Evolutionary conservation across 768 basidiomycete genomes (phyloP).

Genomic region (Leccinum aurantiacum): DNA sequence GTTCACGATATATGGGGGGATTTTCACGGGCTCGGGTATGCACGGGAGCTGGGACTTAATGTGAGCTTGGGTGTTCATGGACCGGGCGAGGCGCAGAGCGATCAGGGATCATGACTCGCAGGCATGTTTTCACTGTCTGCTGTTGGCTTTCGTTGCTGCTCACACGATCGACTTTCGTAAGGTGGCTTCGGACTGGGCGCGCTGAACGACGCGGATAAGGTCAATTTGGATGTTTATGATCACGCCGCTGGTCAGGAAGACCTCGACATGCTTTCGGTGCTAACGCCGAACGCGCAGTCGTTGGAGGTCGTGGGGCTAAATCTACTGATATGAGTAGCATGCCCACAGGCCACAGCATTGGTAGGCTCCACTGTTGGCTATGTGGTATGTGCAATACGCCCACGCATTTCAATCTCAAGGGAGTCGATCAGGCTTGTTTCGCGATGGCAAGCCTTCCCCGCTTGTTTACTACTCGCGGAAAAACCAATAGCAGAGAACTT

Average conservation of each 20-base stretch:
- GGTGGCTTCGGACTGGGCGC: conserved; percentile 92
- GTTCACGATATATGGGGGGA: conserved; percentile 42
- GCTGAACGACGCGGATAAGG: conserved; percentile 91
- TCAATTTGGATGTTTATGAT: conserved; percentile 86
- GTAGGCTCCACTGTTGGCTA: conserved; percentile 9
- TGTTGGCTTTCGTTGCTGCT: not conserved
- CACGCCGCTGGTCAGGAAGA: conserved; percentile 35
- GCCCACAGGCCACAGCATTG: not conserved
- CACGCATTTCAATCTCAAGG: conserved; percentile 21
- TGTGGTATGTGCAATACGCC: not conserved
- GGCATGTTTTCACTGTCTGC: conserved; percentile 38
- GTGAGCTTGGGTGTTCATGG: conserved; percentile 50
- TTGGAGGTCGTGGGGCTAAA: conserved; percentile 35
- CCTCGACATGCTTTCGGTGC: conserved; percentile 66
- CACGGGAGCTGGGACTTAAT: conserved; percentile 56
- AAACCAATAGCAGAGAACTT: conserved; percentile 67
- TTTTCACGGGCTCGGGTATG: conserved; percentile 78
- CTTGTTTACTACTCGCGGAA: conserved; percentile 73
- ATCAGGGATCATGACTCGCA: conserved; percentile 54
- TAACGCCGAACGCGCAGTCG: conserved; percentile 53
- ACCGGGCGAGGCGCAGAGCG: conserved; percentile 16
- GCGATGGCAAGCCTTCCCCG: conserved; percentile 70
- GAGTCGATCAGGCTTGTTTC: conserved; percentile 45
- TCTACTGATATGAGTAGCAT: conserved; percentile 5
- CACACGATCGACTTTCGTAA: conserved; percentile 26